phyloP scores from a whole-genome alignment of 129 eudicot species.

The Flaveria ramosissima region DNA sequence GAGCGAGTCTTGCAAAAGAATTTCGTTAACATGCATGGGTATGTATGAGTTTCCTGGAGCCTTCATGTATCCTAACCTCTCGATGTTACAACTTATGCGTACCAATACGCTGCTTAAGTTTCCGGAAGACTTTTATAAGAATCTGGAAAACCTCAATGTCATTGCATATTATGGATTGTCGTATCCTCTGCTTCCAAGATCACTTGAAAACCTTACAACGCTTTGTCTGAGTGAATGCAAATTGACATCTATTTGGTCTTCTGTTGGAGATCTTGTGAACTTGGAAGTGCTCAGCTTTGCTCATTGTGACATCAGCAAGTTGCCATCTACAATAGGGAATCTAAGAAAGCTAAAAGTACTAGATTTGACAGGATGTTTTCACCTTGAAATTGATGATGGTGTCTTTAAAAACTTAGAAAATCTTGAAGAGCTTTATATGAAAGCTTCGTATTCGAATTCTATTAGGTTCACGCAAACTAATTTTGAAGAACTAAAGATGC shows the following conservation, averaged over 20 bases:
- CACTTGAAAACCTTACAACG: not conserved
- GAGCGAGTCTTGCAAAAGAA: constrained; percentile 1
- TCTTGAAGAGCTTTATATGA: constrained; percentile 17
- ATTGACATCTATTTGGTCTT: not conserved
- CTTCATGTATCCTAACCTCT: not conserved
- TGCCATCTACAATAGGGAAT: not conserved
- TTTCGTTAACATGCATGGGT: constrained; percentile 14
- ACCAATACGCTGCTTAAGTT: not conserved
- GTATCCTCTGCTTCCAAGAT: not conserved
- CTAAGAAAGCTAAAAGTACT: not conserved
- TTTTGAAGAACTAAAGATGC: not conserved
- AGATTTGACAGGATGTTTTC: not conserved
- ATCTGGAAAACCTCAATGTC: not conserved
- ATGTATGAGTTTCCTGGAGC: constrained; percentile 4
- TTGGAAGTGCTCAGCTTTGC: constrained; percentile 8
- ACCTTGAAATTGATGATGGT: not conserved
- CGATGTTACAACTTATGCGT: not conserved
- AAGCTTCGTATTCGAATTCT: not conserved
- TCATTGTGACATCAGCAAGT: not conserved
- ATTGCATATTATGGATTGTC: not conserved
- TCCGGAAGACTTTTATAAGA: not conserved
- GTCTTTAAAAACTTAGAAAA: not conserved
- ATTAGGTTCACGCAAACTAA: not conserved
- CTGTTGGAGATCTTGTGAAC: not conserved
- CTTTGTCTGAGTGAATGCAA: not conserved